Base-by-base conservation (phyloP, 306 rosid species). In the Sicyos baderoa region DNA sequence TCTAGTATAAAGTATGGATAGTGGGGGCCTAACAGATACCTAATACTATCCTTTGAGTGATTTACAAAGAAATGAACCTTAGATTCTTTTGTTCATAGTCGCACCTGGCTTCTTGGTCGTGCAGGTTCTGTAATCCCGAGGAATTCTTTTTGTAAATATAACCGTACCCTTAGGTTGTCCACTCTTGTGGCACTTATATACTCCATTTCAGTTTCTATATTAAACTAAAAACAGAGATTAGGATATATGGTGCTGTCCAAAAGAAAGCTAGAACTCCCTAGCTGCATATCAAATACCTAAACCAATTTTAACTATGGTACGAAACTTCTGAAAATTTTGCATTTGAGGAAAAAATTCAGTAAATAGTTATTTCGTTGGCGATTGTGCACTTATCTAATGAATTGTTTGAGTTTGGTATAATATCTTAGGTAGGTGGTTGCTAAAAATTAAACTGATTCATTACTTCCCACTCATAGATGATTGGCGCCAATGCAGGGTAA, bases 391-490 rank as follows among this genome's bases (percentile, higher is more conserved):
- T 54, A 19, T 17, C 16, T 19, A 54, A 54, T 54, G 59, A 6
- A 54, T 54, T 54, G 59, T 54, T 54, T 18, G 59, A 10, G 15
- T 19, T 54, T 12, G 17, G 4, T 25, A 57, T 57, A 25, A 57
- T 57, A 21, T 54, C 27, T 54, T 54, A 13, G 40, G 35, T 57
- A 57, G 63, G 62, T 23, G 62, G 62, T 23, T 9, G 37, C 62
- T 56, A 56, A 56, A 32, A 23, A 12, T 22, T 57, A 9, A 23
- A 25, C 17, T 57, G 8, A 23, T 57, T 57, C 4, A 57, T 25
- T 23, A 25, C 40, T 25, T 23, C 15, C 12, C 23, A 53, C 37
- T 56, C 37, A 12, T 25, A 25, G 16, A 57, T 22, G 63, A 14
- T 22, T 57, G 37, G 32, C 23, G 37, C 2, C 42, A 57, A 13